phyloP scores from a whole-genome alignment of 2,329 filamentous ascomycete genomes.

The Ceratocystiopsis brevicomis region DNA sequence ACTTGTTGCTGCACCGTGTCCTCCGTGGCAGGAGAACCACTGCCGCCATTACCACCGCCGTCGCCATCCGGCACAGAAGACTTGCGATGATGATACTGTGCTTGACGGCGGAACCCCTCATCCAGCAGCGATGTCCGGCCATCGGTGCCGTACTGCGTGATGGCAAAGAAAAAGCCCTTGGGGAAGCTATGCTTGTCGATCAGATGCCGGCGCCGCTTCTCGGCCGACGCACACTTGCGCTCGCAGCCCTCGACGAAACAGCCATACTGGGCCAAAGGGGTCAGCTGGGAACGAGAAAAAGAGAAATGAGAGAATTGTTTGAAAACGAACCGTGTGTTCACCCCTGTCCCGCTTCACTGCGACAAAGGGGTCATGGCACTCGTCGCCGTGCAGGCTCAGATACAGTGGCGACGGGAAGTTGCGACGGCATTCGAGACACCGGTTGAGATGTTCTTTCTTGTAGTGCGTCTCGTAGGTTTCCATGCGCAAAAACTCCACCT shows the following conservation, averaged over 20 bases:
- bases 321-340: conserved; percentile 56
- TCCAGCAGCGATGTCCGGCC: conserved; percentile 64
- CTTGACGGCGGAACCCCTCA: conserved; percentile 13
- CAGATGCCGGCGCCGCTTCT: conserved; percentile 72
- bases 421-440: conserved; percentile 65
- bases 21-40: too few relatives aligned
- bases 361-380: conserved; percentile 71
- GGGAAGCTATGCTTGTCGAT: conserved; percentile 93
- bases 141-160: conserved; percentile 82
- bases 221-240: conserved; percentile 60
- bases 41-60: too few relatives aligned
- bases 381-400: conserved; percentile 68
- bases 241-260: conserved; percentile 87
- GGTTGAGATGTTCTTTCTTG: conserved; percentile 57
- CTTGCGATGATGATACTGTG: conserved; percentile 21
- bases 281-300: too few relatives aligned
- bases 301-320: neutral
- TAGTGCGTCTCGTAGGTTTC: conserved; percentile 81
- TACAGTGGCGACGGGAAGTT: conserved; percentile 79
- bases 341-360: conserved; percentile 56
- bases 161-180: conserved; percentile 68
- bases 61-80: conserved; percentile 16
- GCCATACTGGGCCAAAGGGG: conserved; percentile 37
- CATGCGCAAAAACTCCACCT: conserved; percentile 53
- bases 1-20: neutral